Evolutionary conservation across 2,329 filamentous ascomycete species (phyloP).

Genomic region (Aureobasidium pullulans): DNA sequence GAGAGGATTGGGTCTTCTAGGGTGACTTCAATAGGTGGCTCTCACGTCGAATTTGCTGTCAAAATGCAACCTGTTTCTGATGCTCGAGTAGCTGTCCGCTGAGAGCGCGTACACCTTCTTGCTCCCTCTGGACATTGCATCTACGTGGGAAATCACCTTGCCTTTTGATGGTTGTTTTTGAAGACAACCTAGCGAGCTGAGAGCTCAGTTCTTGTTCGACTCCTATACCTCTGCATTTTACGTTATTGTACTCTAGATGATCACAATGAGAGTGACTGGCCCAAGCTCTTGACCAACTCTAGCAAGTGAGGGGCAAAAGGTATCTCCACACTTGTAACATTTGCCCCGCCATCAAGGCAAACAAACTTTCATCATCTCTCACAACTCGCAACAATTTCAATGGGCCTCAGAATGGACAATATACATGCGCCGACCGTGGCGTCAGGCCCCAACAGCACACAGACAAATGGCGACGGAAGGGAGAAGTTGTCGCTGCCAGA

Average conservation of each 20-base stretch:
- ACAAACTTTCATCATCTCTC: background rate
- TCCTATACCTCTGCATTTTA: too few species aligned
- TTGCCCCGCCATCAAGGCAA: slow-evolving; percentile 3
- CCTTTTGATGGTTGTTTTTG: too few species aligned
- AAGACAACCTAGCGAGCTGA: too few species aligned
- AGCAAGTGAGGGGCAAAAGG: slow-evolving; percentile 13
- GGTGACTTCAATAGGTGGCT: too few species aligned
- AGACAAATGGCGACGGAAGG: slow-evolving; percentile 42
- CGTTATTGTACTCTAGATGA: background rate
- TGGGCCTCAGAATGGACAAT: slow-evolving; percentile 57
- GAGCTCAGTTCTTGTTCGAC: too few species aligned
- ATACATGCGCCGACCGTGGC: slow-evolving; percentile 64
- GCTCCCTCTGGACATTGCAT: too few species aligned
- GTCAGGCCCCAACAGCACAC: slow-evolving; percentile 59
- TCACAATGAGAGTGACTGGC: background rate
- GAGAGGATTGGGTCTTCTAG: slow-evolving; percentile 49
- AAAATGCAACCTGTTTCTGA: too few species aligned
- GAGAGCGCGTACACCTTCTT: too few species aligned
- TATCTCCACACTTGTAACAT: slow-evolving; percentile 2
- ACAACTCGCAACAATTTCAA: slow-evolving; percentile 19
- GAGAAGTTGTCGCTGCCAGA: slow-evolving; percentile 63
- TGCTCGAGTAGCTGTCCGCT: too few species aligned
- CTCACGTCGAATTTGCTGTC: too few species aligned
- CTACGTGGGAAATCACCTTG: too few species aligned
- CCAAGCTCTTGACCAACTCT: slow-evolving; percentile 1